Evolutionary conservation across 345 rosid species (phyloP).

Genomic region (Eucalyptus dawsonii): DNA sequence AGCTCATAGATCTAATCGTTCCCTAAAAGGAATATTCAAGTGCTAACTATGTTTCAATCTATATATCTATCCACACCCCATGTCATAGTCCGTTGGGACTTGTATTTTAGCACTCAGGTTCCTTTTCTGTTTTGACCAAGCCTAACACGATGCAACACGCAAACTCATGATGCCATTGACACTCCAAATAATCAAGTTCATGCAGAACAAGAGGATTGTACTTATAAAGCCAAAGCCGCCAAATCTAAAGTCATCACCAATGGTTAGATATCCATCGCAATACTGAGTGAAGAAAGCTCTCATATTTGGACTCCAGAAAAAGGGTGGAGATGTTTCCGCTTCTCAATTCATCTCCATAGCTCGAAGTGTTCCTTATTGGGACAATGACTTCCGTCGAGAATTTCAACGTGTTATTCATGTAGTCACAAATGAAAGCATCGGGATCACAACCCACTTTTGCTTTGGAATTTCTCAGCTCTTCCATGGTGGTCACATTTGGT

Average conservation of each 20-base stretch:
- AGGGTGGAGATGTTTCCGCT: constrained; percentile 14
- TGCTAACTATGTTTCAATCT: neutral
- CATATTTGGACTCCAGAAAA: constrained; percentile 36
- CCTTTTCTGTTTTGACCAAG: neutral
- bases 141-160: neutral
- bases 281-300: constrained; percentile 13
- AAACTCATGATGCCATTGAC: neutral
- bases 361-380: neutral
- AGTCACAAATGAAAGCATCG: constrained; percentile 19
- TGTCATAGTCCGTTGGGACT: neutral
- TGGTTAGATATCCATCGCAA: constrained; percentile 16
- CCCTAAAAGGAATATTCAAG: neutral
- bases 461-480: constrained; percentile 5
- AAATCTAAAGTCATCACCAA: constrained; percentile 6
- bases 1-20: neutral
- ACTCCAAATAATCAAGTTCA: neutral
- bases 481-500: constrained; percentile 11
- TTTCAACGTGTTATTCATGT: constrained; percentile 4
- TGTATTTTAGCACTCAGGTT: neutral
- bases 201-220: neutral
- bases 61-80: neutral
- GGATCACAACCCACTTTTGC: constrained; percentile 22
- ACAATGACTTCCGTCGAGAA: constrained; percentile 5
- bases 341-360: neutral
- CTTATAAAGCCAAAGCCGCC: constrained; percentile 46